Base-by-base conservation (phyloP, 1,284 basidiomycete species). In the Cutaneotrichosporon sp. region DNA sequence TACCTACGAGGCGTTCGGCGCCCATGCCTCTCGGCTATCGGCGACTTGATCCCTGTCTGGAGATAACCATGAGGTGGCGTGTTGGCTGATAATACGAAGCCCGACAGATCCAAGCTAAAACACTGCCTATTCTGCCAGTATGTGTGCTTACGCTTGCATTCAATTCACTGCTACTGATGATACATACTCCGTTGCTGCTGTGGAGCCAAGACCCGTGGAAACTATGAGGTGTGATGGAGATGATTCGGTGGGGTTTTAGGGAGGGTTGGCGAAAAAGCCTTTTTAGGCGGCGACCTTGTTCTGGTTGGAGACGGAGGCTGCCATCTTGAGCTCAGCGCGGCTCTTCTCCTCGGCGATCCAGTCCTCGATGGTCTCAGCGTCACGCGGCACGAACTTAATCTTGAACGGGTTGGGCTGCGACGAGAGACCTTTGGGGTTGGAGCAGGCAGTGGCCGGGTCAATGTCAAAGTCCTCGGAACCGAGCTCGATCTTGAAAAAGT, bases 271-370 rank as follows among this genome's bases (percentile, higher is more conserved):
- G 4, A 13, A 5, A 37, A 14, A 13, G 35, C n/a, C n/a, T n/a
- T n/a, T n/a, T 15, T 17, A 37, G 5, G 13, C 35, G 35, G 14
- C 26, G 10, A 10, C 26, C 26, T 30, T 30, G 26, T 10, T 15
- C 34, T 41, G 45, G 23, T 34, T 20, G 47, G 26, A 33, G 21
- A 57, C 47, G 4, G 34, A 34, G 1, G 34, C 34, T 10, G 57
- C 53, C 8, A 59, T 43, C 51, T 55, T 46, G 37, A 59, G 51
- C 34, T 59, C 57, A 44, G 48, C 49, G 14, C 57, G 46, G 50
- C 35, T 50, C 48, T 55, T 52, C 48, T 59, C 53, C 30, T 55
- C 57, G 44, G 52, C 35, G 51, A 59, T 55, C 57, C 57, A 59
- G 37, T 49, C 43, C 47, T 59, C 57, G 15, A 59, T 50, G 15